Evolutionary conservation across 129 eudicot genomes (phyloP).

Genomic region (Glebionis coronaria): DNA sequence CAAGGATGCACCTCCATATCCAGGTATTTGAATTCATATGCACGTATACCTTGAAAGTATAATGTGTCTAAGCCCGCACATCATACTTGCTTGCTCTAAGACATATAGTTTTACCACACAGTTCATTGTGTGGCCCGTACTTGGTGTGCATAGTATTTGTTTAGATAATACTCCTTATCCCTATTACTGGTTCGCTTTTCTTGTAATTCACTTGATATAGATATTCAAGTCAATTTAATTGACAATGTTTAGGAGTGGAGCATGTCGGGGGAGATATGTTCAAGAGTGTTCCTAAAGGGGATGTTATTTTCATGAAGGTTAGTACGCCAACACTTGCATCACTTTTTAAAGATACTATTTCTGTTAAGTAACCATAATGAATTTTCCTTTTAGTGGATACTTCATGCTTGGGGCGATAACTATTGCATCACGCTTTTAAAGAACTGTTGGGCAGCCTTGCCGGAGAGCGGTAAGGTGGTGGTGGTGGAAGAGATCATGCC

Average conservation of each 20-base stretch:
- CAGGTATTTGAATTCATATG: constrained; percentile 10
- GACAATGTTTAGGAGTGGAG: constrained; percentile 1
- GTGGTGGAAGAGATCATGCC: constrained; percentile 23
- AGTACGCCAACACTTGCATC: neutral
- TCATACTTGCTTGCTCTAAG: too few species aligned
- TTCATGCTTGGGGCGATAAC: constrained; percentile 18
- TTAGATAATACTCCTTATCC: too few species aligned
- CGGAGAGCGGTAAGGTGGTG: constrained; percentile 29
- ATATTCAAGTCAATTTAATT: neutral
- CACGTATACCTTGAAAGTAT: too few species aligned
- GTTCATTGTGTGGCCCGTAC: too few species aligned
- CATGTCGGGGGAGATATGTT: too few species aligned
- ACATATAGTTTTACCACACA: too few species aligned
- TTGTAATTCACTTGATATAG: too few species aligned
- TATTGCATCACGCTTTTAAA: constrained; percentile 29
- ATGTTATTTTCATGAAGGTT: constrained; percentile 33
- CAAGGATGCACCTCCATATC: constrained; percentile 17
- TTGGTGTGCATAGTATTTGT: too few species aligned
- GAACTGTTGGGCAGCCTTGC: constrained; percentile 28
- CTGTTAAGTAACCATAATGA: neutral
- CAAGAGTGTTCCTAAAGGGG: neutral
- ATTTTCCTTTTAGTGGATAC: neutral
- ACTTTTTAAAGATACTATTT: too few species aligned
- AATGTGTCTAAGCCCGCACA: too few species aligned
- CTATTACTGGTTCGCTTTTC: too few species aligned